Evolutionary conservation across 352 stramenopile species (phyloP).

Genomic region (Thalassiosira ordinaria): DNA sequence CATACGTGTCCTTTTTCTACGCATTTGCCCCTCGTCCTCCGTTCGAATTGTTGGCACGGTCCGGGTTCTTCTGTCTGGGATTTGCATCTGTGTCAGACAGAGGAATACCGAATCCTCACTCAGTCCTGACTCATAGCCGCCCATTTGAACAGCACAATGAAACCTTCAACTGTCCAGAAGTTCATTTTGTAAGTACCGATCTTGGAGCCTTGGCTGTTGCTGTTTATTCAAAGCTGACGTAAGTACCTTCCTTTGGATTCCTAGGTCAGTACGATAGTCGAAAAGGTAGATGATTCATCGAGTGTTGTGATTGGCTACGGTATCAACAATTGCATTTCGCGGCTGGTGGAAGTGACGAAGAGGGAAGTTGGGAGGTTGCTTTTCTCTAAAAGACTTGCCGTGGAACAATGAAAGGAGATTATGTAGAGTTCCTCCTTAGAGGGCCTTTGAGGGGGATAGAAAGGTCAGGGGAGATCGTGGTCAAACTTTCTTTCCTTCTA

Average conservation of each 20-base stretch:
- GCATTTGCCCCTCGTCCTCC: slow-evolving; percentile 13
- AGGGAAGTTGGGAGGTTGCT: slow-evolving; percentile 37
- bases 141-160: slow-evolving; percentile 2
- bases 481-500: too few relatives aligned
- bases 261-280: slow-evolving; percentile 31
- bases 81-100: slow-evolving; percentile 9
- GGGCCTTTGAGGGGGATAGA: too few relatives aligned
- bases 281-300: slow-evolving; percentile 31
- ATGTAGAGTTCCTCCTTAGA: too few relatives aligned
- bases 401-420: too few relatives aligned
- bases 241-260: too few relatives aligned
- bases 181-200: slow-evolving; percentile 71
- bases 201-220: too few relatives aligned
- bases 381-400: too few relatives aligned
- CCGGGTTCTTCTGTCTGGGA: slow-evolving; percentile 59
- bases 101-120: slow-evolving; percentile 5
- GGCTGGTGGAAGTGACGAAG: slow-evolving; percentile 44
- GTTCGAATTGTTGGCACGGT: slow-evolving; percentile 34
- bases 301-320: slow-evolving; percentile 52
- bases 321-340: slow-evolving; percentile 57
- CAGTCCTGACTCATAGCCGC: not conserved
- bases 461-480: too few relatives aligned
- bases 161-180: slow-evolving; percentile 40
- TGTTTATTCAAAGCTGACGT: too few relatives aligned
- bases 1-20: slow-evolving; percentile 14